Evolutionary conservation across 2,329 filamentous ascomycete species (phyloP), one percentile per base, ranked within the genome.

Genomic region (Paecilomyces sp.): DNA sequence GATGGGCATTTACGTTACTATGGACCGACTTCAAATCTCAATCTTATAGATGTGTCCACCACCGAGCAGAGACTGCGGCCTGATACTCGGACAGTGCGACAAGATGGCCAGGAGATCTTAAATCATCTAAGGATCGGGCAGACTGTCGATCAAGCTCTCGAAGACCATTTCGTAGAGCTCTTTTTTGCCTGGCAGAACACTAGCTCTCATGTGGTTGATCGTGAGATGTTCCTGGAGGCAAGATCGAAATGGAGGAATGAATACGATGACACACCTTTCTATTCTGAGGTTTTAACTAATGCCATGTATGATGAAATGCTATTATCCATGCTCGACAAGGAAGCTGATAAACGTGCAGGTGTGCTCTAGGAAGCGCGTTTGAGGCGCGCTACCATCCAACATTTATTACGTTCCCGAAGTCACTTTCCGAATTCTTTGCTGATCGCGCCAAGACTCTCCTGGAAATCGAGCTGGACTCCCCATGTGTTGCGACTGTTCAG

Each of bases 171-270:
- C 1, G 68, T 78, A 5, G 71, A 75, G 34, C 70, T 80, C 0
- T 81, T 77, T 58, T 81, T 81, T 58, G 74, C 77, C 1, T 81
- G 79, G 79, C 77, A 81, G 63, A 79, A 81, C 54, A 72, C 78
- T 5, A 75, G 74, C 51, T 75, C 77, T 54, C 76, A 79, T 54
- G 72, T 79, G 1, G 76, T 81, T 2, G 77, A 81, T 57, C 74
- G 75, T 52, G 71, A 74, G 24, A 75, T 76, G 71, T 77, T 70
- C 56, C 68, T 72, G 65, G 68, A 62, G 34, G 74, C 70, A 15
- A 67, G 70, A 47, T 57, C 60, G 4, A 73, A 71, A 54, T 75
- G 73, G 73, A 69, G 72, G 24, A 67, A 74, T 22, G 72, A 74
- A 60, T 64, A 65, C 12, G 71, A 74, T n/a, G 73, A 75, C 58